phyloP scores from a whole-genome alignment of 257 asterid genomes.

The Plantago ovata region DNA sequence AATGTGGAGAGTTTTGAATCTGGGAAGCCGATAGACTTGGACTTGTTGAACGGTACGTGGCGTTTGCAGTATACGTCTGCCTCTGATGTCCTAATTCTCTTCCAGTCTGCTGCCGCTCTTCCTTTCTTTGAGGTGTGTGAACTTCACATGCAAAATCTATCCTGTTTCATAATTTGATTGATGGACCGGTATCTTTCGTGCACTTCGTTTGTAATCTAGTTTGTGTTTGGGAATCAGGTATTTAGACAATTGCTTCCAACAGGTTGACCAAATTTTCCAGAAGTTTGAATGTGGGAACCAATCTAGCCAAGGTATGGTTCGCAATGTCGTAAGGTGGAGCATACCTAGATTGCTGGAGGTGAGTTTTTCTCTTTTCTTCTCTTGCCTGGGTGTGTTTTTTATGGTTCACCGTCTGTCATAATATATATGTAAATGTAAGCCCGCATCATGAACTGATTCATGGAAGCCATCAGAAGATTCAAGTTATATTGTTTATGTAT shows the following conservation, averaged over 20 bases:
- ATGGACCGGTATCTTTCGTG: neutral
- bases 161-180: neutral
- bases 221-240: neutral
- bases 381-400: constrained; percentile 1
- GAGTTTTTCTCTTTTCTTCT: constrained; percentile 4
- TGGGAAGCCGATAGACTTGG: constrained; percentile 53
- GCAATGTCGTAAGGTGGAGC: constrained; percentile 81
- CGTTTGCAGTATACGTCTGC: constrained; percentile 94
- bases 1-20: constrained; percentile 61
- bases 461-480: neutral
- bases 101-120: constrained; percentile 69
- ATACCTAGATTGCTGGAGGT: constrained; percentile 74
- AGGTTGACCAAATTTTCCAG: constrained; percentile 83
- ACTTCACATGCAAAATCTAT: too few relatives aligned
- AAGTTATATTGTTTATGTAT: neutral
- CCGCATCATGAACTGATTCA: neutral
- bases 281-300: constrained; percentile 66
- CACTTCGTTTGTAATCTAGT: neutral
- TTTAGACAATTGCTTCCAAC: constrained; percentile 4
- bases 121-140: constrained; percentile 72
- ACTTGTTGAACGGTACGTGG: constrained; percentile 81
- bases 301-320: constrained; percentile 49
- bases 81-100: constrained; percentile 69
- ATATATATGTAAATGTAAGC: too few relatives aligned
- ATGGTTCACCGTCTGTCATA: neutral